Base-by-base conservation (phyloP, 305 asterid genomes). In the Petunia hybrid region DNA sequence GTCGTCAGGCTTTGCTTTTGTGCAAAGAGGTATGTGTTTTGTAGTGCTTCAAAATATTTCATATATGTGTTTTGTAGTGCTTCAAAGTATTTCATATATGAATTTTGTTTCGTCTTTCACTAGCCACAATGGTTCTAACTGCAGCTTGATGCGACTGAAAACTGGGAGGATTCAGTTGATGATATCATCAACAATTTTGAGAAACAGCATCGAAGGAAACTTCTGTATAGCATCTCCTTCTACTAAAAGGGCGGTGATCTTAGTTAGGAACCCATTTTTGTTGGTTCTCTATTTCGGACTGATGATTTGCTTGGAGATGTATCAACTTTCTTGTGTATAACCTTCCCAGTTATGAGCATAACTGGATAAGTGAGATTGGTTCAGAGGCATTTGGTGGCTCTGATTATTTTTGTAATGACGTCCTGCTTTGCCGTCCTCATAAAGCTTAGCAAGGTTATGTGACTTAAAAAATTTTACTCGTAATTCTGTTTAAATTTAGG, bases 1-100 rank as follows among this genome's bases (percentile, higher is more conserved):
- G 91, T 42, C 92, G 93, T 75, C 95, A 86, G 76, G 97, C 98
- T 76, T 85, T 95, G 60, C 89, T 85, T 68, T 84, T 94, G 86
- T 94, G 98, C 84, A 94, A 90, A 83, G 96, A 91, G 92, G 98
- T 93, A 87, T 59, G 68, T 8, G 45, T 83, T 82, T 80, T 55
- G 48, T 56, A 38, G 48, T 51, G 39, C 36, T 71, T 46, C 10
- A 7, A 39, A 12, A 3, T 10, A 31, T 60, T 8, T 41, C 56
- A 35, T 8, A 79, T 46, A 45, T 41, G 67, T 8, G 45, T 83
- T 82, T 80, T 55, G 48, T 56, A 38, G 48, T 51, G 39, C 36
- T 71, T 46, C 10, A 7, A 39, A 12, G 2, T 10, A 31, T 60
- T 8, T 42, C 56, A 35, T 9, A 80, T 46, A 46, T 41, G 67